A percentile compares a stretch with the other conserved stretches of the same genome.
Conservation (phyloP, 192 early-diverging fungal genomes). For the Podila verticillata region DNA sequence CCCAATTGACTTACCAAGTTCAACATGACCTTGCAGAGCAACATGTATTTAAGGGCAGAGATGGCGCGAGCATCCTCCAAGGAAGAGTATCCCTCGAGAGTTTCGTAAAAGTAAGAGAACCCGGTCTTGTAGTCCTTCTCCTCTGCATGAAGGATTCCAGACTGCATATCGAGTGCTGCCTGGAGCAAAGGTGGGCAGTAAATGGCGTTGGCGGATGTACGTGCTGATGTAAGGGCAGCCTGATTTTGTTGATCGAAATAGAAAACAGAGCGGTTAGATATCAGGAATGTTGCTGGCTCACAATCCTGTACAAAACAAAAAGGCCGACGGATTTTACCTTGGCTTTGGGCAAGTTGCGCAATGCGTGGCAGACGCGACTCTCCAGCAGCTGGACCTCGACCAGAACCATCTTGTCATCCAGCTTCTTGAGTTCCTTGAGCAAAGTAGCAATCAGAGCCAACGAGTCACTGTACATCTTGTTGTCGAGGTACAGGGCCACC, state of each 20-base stretch:
- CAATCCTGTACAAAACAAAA: background rate
- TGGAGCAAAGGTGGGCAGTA: slow-evolving; percentile 98
- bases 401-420: slow-evolving; percentile 98
- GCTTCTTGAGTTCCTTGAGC: slow-evolving; percentile 95
- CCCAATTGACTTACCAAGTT: slow-evolving; percentile 72
- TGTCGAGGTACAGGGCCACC: slow-evolving; percentile 88
- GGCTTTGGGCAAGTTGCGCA: slow-evolving; percentile 93
- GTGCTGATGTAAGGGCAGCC: slow-evolving; percentile 95
- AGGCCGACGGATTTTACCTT: slow-evolving; percentile 58
- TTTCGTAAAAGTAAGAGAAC: slow-evolving; percentile 98
- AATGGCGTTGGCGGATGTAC: slow-evolving; percentile 96
- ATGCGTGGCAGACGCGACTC: slow-evolving; percentile 91
- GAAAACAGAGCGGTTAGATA: slow-evolving; percentile 6
- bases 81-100: slow-evolving; percentile 92
- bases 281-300: slow-evolving; percentile 5
- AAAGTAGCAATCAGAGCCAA: slow-evolving; percentile 83
- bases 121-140: slow-evolving; percentile 99
- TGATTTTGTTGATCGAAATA: slow-evolving; percentile 15
- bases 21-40: slow-evolving; percentile 99
- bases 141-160: slow-evolving; percentile 96
- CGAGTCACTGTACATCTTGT: slow-evolving; percentile 95
- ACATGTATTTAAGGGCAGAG: slow-evolving; percentile 96
- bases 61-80: slow-evolving; percentile 90
- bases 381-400: slow-evolving; percentile 98
- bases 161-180: slow-evolving; percentile 96